These are phyloP conservation scores for Cyphellophora attinorum DNA, from an alignment of 2,329 filamentous ascomycete species.

Conservation along the genomic window DNA sequence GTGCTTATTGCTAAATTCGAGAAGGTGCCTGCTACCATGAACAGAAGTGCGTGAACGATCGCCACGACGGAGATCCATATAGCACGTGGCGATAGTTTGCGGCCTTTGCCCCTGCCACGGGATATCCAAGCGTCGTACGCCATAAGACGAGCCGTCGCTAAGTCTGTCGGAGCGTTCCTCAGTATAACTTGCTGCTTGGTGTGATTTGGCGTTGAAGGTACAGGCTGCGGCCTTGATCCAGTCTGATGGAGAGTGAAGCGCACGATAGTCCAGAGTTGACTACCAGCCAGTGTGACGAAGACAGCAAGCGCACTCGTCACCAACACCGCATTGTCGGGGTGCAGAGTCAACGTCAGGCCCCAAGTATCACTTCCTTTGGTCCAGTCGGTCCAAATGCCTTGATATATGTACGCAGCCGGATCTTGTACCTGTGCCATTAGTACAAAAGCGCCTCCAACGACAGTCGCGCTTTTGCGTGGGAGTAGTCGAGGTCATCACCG, in stretches of 20 bases:
- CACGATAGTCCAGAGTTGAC: slow-evolving; percentile 14
- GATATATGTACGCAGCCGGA: slow-evolving; percentile 3
- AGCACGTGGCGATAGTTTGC: slow-evolving; percentile 4
- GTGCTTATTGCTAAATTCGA: slow-evolving; percentile 11
- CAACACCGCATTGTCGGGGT: slow-evolving; percentile 7
- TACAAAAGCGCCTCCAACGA: no score
- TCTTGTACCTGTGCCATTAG: slow-evolving; percentile 6
- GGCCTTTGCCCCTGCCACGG: slow-evolving; percentile 7
- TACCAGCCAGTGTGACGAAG: slow-evolving; percentile 9
- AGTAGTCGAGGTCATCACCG: no score
- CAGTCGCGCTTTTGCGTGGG: no score
- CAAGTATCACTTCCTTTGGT: slow-evolving; percentile 8
- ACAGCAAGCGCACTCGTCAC: slow-evolving; percentile 13
- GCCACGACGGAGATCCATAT: slow-evolving; percentile 6
- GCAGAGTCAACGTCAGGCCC: slow-evolving; percentile 14
- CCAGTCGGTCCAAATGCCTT: slow-evolving; percentile 14
- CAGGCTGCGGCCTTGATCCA: slow-evolving; percentile 1
- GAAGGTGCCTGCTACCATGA: slow-evolving; percentile 8
- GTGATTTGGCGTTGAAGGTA: slow-evolving; percentile 8
- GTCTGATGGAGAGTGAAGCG: slow-evolving; percentile 9
- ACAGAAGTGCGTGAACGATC: slow-evolving; percentile 7
- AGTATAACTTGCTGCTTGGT: slow-evolving; percentile 14
- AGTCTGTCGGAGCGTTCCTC: slow-evolving; percentile 8
- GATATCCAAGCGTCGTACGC: slow-evolving; percentile 8
- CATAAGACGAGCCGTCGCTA: slow-evolving; percentile 8